Percentiles rank a stretch among this genome's conserved stretches.
Evolutionary conservation across 2,329 filamentous ascomycete species (phyloP).

Genomic region (Neonectria magnoliae): DNA sequence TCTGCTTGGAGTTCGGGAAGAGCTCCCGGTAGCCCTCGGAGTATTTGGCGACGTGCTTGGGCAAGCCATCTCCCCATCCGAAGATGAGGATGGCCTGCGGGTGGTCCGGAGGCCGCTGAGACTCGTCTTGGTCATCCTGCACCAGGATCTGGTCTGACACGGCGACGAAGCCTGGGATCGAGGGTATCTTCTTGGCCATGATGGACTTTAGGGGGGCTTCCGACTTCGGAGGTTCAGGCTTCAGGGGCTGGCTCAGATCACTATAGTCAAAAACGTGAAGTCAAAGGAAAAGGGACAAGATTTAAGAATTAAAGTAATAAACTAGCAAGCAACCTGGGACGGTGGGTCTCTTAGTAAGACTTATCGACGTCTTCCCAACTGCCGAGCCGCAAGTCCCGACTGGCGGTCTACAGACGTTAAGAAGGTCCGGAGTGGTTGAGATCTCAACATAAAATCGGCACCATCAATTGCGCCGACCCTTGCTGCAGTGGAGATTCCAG

Average conservation of each 20-base stretch:
- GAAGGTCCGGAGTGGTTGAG: constrained; percentile 10
- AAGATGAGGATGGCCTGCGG: constrained; percentile 63
- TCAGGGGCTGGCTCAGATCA: neutral
- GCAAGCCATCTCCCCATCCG: constrained; percentile 66
- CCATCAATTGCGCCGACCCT: constrained; percentile 11
- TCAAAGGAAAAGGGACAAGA: too few species aligned
- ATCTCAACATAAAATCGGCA: constrained; percentile 22
- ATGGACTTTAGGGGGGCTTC: neutral
- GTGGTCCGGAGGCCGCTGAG: constrained; percentile 38
- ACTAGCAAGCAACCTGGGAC: neutral
- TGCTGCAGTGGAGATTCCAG: constrained; percentile 10
- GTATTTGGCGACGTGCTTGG: constrained; percentile 67
- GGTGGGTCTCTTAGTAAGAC: neutral
- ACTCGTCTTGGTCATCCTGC: constrained; percentile 47
- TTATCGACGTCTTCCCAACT: neutral
- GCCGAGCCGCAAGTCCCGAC: constrained; percentile 11
- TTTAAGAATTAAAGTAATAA: neutral
- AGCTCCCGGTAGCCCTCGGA: constrained; percentile 60
- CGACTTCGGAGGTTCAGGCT: neutral
- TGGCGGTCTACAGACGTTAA: neutral
- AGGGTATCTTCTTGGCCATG: constrained; percentile 37
- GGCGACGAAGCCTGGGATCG: constrained; percentile 54
- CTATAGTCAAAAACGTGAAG: too few species aligned
- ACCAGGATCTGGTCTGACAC: constrained; percentile 60
- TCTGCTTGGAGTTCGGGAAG: constrained; percentile 60